Conservation (phyloP, 139 green algal species). For the Eudorina sp. region DNA sequence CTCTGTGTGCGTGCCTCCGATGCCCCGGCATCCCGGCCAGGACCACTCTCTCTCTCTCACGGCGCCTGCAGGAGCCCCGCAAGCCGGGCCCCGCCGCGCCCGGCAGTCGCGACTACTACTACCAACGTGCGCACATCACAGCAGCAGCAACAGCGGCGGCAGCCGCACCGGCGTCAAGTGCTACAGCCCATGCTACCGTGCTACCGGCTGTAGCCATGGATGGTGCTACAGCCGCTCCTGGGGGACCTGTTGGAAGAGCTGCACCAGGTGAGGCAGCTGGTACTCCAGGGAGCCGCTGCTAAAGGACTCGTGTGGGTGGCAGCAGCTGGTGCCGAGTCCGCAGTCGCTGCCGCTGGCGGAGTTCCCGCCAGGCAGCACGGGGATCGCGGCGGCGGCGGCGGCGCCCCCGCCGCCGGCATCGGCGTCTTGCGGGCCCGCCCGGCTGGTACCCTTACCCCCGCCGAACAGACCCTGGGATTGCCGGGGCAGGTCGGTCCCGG, state of each 20-base stretch:
- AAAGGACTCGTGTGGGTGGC: not conserved
- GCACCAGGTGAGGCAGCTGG: not conserved
- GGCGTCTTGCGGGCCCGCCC: not conserved
- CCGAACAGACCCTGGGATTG: not conserved
- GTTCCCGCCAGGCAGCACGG: not conserved
- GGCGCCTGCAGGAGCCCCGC: too few species aligned
- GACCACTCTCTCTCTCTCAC: too few species aligned
- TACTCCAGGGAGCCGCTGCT: conserved; percentile 25
- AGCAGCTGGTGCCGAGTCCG: not conserved
- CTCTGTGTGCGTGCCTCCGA: too few species aligned
- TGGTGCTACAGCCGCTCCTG: not conserved
- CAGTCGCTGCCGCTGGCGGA: not conserved
- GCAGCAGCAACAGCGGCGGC: too few species aligned
- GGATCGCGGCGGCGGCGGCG: not conserved
- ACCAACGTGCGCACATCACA: too few species aligned
- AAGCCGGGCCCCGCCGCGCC: too few species aligned
- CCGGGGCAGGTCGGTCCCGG: not conserved
- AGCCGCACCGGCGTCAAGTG: too few species aligned
- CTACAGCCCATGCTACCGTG: too few species aligned
- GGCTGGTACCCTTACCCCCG: not conserved
- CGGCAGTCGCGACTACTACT: too few species aligned
- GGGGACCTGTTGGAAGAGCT: not conserved
- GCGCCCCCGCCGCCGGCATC: not conserved
- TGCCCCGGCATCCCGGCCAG: too few species aligned
- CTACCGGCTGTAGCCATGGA: too few species aligned